Evolutionary conservation across 176 grass and related monocot species (phyloP).

Genomic region (Metroxylon sagu): DNA sequence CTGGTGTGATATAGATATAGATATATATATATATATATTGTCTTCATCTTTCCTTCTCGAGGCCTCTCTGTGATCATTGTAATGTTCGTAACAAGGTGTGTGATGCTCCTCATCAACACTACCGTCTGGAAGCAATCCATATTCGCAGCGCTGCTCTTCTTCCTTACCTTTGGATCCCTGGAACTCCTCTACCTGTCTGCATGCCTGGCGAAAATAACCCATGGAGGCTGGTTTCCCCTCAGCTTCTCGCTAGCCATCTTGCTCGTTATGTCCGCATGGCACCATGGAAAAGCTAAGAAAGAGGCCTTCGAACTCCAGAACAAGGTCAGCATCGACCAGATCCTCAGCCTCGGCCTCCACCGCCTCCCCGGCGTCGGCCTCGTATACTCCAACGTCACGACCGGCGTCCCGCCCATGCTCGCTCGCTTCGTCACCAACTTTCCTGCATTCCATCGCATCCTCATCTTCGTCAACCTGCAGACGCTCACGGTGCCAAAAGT

Average conservation of each 20-base stretch:
- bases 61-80: constrained; percentile 69
- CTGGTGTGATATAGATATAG: no score
- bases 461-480: constrained; percentile 67
- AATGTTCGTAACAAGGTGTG: constrained; percentile 79
- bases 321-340: constrained; percentile 54
- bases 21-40: no score
- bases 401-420: constrained; percentile 64
- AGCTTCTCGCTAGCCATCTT: constrained; percentile 46
- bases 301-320: constrained; percentile 67
- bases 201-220: constrained; percentile 51
- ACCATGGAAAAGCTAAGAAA: constrained; percentile 78
- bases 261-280: constrained; percentile 63
- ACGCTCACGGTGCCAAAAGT: constrained; percentile 76
- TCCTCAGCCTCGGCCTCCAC: constrained; percentile 48
- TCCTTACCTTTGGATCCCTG: constrained; percentile 49
- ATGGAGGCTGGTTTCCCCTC: constrained; percentile 76
- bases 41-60: no score
- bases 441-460: constrained; percentile 76
- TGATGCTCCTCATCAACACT: constrained; percentile 84
- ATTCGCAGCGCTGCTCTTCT: constrained; percentile 41
- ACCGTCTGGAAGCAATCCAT: constrained; percentile 49
- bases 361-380: constrained; percentile 68
- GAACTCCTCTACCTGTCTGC: constrained; percentile 68
- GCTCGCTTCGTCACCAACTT: constrained; percentile 96
- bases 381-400: constrained; percentile 45